phyloP scores from a whole-genome alignment of 2,329 filamentous ascomycete genomes.

The Fusarium clavum region DNA sequence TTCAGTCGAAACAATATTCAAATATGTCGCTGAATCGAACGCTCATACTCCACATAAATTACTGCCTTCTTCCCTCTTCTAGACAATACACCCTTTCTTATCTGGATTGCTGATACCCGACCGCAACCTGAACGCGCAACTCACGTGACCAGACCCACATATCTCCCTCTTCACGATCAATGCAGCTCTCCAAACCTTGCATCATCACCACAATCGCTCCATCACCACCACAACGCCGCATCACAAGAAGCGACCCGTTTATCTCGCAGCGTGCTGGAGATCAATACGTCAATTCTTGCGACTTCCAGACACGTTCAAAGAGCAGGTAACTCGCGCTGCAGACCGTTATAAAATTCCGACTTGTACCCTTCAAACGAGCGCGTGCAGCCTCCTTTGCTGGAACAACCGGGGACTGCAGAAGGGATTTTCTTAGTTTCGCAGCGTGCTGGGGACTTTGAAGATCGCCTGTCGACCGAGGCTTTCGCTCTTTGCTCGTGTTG shows the following conservation, averaged over 20 bases:
- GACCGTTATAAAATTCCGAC: no score
- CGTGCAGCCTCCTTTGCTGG: slow-evolving; percentile 5
- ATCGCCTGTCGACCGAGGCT: slow-evolving; percentile 19
- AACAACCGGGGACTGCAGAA: slow-evolving; percentile 27
- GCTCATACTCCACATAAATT: rapidly evolving
- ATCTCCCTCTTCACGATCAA: background rate
- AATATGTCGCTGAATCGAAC: rapidly evolving
- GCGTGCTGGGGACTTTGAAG: slow-evolving; percentile 11
- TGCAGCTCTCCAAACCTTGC: background rate
- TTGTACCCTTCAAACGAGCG: slow-evolving; percentile 18
- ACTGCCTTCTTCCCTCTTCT: rapidly evolving
- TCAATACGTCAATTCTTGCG: background rate
- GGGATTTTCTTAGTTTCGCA: slow-evolving; percentile 11
- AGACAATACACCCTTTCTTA: background rate
- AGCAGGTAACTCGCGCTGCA: background rate
- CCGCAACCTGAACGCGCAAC: rapidly evolving
- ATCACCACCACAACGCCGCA: background rate
- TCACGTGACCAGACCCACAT: background rate
- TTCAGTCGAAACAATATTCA: rapidly evolving
- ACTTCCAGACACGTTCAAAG: background rate
- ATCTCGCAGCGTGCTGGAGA: slow-evolving; percentile 23
- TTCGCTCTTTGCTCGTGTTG: slow-evolving; percentile 9
- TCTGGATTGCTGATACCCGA: background rate
- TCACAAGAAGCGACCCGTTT: background rate
- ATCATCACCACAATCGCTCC: background rate